A percentile compares a stretch with the other conserved stretches of the same genome.
Conservation (phyloP, 2,329 filamentous ascomycete species). For the Xenoacremonium recifei region DNA sequence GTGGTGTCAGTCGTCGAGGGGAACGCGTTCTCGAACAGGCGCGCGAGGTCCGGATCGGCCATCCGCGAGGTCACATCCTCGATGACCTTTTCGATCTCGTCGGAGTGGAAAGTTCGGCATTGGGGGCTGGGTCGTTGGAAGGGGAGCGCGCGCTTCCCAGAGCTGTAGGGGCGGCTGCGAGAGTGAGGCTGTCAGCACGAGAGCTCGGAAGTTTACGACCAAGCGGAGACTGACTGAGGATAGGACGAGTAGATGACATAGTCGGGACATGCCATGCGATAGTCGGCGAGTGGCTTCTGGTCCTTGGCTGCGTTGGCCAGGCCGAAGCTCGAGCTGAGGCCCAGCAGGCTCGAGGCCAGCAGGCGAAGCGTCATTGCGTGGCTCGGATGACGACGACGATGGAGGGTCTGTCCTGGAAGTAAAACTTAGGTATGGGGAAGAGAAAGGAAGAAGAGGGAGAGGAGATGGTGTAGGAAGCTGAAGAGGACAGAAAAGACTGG, state of each 20-base stretch:
- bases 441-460: no score
- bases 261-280: constrained; percentile 36
- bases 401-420: no score
- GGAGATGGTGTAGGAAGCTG: no score
- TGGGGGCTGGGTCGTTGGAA: constrained; percentile 78
- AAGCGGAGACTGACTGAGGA: constrained; percentile 35
- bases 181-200: constrained; percentile 6
- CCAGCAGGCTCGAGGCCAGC: constrained; percentile 26
- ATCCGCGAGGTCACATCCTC: constrained; percentile 76
- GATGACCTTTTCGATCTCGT: constrained; percentile 86
- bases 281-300: constrained; percentile 25
- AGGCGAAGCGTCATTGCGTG: constrained; percentile 27
- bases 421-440: no score
- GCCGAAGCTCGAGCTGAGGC: constrained; percentile 17
- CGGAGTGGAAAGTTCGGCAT: constrained; percentile 88
- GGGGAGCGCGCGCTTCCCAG: constrained; percentile 75
- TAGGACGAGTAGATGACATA: constrained; percentile 39
- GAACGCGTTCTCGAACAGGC: constrained; percentile 93
- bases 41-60: constrained; percentile 81
- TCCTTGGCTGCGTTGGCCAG: constrained; percentile 14
- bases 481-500: no score
- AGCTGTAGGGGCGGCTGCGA: constrained; percentile 72
- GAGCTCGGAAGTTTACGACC: neutral
- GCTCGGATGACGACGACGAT: no score
- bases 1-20: constrained; percentile 85